Base-by-base conservation (phyloP, 179 eudicot genomes). In the Beta macrorhiza region DNA sequence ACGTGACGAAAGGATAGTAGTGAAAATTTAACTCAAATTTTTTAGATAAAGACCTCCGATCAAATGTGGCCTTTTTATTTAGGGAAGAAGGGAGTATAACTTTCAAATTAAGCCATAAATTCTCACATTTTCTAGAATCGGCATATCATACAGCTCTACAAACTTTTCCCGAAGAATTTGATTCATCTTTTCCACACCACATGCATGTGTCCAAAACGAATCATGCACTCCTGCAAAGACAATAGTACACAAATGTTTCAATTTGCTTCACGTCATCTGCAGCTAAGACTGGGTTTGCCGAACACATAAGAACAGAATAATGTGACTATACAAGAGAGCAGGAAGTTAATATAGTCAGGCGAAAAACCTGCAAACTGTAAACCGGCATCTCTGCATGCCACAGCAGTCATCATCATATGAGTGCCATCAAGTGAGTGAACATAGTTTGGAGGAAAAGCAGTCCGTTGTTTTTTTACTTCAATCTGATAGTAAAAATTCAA, bases 381-480 rank as follows among this genome's bases (percentile, higher is more conserved):
- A 64, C 98, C 98, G 73, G 97, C 93, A 87, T 92, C 93, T 58
- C 95, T 86, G 85, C 98, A 92, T 49, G 97, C 95, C 57, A 92
- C 85, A 70, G 95, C 97, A 85, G 98, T 94, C 98, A 94, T 94
- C 98, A 94, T 94, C 98, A 94, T 94, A 82, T 94, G 98, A 72
- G 98, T 83, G 32, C 97, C 97, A 82, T 92, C 98, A 70, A 94
- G 91, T 8, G 98, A 94, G 81, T 94, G 98, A 57, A 94, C 98
- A 84, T 90, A 92, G 84, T 94, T 94, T 53, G 98, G 97, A 82
- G 98, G 98, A 81, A 94, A 92, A 19, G 98, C 98, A 74, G 98
- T 91, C 80, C 90, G 86, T 86, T 94, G 98, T 79, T 90, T 94
- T 84, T 88, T 87, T 13, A 76, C 87, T 78, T 92, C 95, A 73